Base-by-base conservation (phyloP, 345 rosid genomes). In the Isatis tinctoria region DNA sequence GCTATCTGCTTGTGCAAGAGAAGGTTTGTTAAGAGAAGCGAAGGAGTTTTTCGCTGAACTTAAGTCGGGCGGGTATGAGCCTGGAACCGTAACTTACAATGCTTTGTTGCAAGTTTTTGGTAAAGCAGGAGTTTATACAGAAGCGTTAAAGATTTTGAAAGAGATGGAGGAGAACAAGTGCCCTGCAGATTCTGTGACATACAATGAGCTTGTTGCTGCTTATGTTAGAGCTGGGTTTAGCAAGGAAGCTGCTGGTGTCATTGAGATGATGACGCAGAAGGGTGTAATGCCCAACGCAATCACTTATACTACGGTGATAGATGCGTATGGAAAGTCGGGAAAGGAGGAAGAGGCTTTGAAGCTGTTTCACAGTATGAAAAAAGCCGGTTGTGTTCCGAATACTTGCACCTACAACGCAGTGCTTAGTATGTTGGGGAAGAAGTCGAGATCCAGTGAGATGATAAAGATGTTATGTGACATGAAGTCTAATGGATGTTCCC, bases 121-220 rank as follows among this genome's bases (percentile, higher is more conserved):
- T 41, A 93, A 91, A 87, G 90, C 90, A 0, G 98, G 98, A 48
- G 75, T 80, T 60, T 87, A 85, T 72, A 82, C 79, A 0, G 97
- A 88, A 77, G 96, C 92, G 2, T 74, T 90, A 53, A 84, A 84
- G 71, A 78, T 91, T 78, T 58, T 93, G 85, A 86, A 81, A 58
- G 98, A 90, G 77, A 93, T 93, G 98, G 96, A 89, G 80, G 97
- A 87, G 17, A 87, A 80, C 67, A 76, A 82, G 69, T 91, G 97
- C 41, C 81, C 80, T 0, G 83, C 87, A 2, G 96, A 90, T 59
- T 79, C 94, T 13, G 88, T 91, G 64, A 93, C 96, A 4, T 93
- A 89, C 72, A 93, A 93, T 62, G 98, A 90, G 85, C 87, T 87
- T 39, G 88, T 89, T 72, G 88, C 93, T 0, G 91, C 96, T 60